phyloP scores from a whole-genome alignment of 192 early-diverging fungal species.

The Pilaira anomala region DNA sequence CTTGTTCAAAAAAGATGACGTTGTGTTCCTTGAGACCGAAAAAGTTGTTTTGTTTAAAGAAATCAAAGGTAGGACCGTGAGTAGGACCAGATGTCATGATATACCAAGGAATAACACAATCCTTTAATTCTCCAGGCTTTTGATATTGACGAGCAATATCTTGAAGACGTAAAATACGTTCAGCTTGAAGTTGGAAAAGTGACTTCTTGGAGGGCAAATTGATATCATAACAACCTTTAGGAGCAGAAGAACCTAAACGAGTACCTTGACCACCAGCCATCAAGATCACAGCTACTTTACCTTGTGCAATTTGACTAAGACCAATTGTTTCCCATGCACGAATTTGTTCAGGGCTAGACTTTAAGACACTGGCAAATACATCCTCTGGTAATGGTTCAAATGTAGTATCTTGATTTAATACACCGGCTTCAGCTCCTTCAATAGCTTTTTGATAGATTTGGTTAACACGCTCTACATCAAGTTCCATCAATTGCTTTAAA shows the following conservation, averaged over 20 bases:
- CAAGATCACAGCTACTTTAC: slow-evolving; percentile 92
- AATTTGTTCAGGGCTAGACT: slow-evolving; percentile 48
- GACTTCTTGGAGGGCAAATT: slow-evolving; percentile 81
- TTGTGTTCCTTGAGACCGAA: slow-evolving; percentile 87
- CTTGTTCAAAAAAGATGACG: slow-evolving; percentile 96
- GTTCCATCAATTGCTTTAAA: slow-evolving; percentile 59
- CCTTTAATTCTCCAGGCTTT: slow-evolving; percentile 27
- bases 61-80: slow-evolving; percentile 66
- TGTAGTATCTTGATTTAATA: slow-evolving; percentile 28
- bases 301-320: slow-evolving; percentile 72
- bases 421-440: slow-evolving; percentile 42
- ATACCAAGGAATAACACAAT: slow-evolving; percentile 92
- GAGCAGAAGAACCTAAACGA: slow-evolving; percentile 73
- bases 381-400: slow-evolving; percentile 76
- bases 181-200: slow-evolving; percentile 93
- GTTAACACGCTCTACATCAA: slow-evolving; percentile 83
- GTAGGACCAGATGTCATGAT: slow-evolving; percentile 99
- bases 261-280: slow-evolving; percentile 91
- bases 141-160: slow-evolving; percentile 45
- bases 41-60: slow-evolving; percentile 78
- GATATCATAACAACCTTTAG: slow-evolving; percentile 97
- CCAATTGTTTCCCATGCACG: slow-evolving; percentile 73
- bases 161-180: slow-evolving; percentile 87
- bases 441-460: slow-evolving; percentile 79
- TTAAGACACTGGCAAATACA: slow-evolving; percentile 64